Conservation (phyloP, 768 basidiomycete genomes). For the Galerina sulciceps region DNA sequence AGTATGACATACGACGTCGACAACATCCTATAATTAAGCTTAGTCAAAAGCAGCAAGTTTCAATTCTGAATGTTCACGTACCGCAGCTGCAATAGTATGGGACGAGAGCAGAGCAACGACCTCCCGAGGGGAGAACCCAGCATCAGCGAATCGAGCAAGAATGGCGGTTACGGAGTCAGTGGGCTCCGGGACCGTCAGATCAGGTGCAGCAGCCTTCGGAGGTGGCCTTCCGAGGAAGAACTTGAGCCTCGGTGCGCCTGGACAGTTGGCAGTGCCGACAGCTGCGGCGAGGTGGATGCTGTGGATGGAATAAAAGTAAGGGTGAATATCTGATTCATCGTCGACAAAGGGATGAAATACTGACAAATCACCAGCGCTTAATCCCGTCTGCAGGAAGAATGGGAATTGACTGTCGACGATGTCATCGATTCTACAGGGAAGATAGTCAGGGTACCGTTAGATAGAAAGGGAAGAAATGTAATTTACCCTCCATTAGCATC, state of each 20-base stretch:
- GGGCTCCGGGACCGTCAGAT: conserved; percentile 28
- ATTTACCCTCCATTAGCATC: conserved; percentile 21
- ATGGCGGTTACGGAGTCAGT: conserved; percentile 29
- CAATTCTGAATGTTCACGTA: background rate
- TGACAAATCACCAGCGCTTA: conserved; percentile 28
- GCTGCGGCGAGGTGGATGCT: conserved; percentile 29
- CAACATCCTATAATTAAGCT: conserved; percentile 19
- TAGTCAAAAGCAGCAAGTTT: background rate
- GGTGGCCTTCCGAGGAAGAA: conserved; percentile 35
- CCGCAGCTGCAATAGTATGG: conserved; percentile 32
- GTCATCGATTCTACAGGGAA: conserved; percentile 22
- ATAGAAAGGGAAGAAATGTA: too few relatives aligned
- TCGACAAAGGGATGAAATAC: background rate
- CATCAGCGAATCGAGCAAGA: conserved; percentile 31
- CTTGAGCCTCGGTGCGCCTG: conserved; percentile 37
- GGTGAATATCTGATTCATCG: background rate
- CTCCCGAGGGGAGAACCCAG: conserved; percentile 29
- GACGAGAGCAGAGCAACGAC: conserved; percentile 31
- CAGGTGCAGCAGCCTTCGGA: conserved; percentile 25
- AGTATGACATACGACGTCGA: conserved; percentile 21
- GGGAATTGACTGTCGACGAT: conserved; percentile 24
- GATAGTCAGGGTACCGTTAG: background rate
- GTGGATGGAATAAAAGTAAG: too few relatives aligned
- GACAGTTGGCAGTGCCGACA: conserved; percentile 38
- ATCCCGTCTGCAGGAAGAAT: conserved; percentile 18